phyloP scores from a whole-genome alignment of 1,139 yeast species.

The Nakaseomyces bracarensis region DNA sequence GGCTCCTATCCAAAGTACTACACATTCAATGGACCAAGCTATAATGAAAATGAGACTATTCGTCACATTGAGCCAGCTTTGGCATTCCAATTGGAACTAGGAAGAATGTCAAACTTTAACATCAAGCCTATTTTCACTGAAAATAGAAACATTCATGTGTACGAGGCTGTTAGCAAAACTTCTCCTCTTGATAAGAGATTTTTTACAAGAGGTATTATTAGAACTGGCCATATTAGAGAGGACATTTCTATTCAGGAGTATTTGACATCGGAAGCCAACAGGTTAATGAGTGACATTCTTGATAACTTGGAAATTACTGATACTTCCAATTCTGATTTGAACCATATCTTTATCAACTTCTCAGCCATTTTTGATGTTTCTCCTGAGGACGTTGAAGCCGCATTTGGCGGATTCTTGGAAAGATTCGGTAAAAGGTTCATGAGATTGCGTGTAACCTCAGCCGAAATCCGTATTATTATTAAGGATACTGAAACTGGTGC shows the following conservation, averaged over 20 bases:
- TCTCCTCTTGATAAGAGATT: slow-evolving; percentile 90
- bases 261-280: slow-evolving; percentile 89
- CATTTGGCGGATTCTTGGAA: slow-evolving; percentile 95
- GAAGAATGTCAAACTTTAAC: slow-evolving; percentile 87
- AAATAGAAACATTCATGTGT: slow-evolving; percentile 94
- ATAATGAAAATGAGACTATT: slow-evolving; percentile 75
- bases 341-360: slow-evolving; percentile 93
- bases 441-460: slow-evolving; percentile 94
- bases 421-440: slow-evolving; percentile 95
- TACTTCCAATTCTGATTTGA: slow-evolving; percentile 88
- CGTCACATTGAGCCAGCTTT: slow-evolving; percentile 98
- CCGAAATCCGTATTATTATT: slow-evolving; percentile 93
- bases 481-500: slow-evolving; percentile 80
- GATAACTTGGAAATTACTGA: slow-evolving; percentile 93
- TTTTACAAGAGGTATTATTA: slow-evolving; percentile 92
- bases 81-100: slow-evolving; percentile 94
- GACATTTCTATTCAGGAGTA: slow-evolving; percentile 90
- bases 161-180: slow-evolving; percentile 92
- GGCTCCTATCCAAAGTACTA: slow-evolving; percentile 92
- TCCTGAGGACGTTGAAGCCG: slow-evolving; percentile 94
- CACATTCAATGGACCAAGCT: slow-evolving; percentile 87
- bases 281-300: slow-evolving; percentile 89
- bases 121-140: slow-evolving; percentile 93
- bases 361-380: slow-evolving; percentile 89
- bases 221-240: slow-evolving; percentile 91